These are phyloP conservation scores for Myriangium duriaei DNA, from an alignment of 2,329 filamentous ascomycete genomes.

Conservation along the genomic window DNA sequence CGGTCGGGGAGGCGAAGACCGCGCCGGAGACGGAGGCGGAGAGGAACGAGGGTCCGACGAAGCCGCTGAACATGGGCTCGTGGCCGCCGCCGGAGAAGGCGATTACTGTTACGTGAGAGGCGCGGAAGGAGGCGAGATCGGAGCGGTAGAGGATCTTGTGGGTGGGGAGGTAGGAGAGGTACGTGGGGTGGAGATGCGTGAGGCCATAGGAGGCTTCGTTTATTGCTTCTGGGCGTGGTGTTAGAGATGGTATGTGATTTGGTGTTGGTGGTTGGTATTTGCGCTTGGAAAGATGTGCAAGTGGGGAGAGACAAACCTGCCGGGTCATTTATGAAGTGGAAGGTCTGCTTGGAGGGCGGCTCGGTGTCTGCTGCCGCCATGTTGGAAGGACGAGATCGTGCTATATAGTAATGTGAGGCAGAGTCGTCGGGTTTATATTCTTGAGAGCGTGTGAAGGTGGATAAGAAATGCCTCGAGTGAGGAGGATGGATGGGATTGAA, in stretches of 20 bases:
- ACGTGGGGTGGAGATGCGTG: conserved; percentile 22
- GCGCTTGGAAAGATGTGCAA: neutral
- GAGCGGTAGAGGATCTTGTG: conserved; percentile 26
- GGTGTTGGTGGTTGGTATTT: neutral
- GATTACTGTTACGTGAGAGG: conserved; percentile 23
- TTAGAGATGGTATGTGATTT: too few species aligned
- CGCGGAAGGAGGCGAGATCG: conserved; percentile 21
- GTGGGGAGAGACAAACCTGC: conserved; percentile 6
- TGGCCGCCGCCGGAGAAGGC: conserved; percentile 27
- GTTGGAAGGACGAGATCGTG: too few species aligned
- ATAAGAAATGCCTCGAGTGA: too few species aligned
- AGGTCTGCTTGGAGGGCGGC: too few species aligned
- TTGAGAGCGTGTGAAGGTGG: too few species aligned
- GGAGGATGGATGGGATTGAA: too few species aligned
- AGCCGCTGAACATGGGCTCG: conserved; percentile 52
- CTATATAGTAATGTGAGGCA: too few species aligned
- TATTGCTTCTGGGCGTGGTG: conserved; percentile 20
- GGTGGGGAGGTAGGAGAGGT: conserved; percentile 22
- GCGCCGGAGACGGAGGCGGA: conserved; percentile 48
- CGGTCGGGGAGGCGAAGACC: conserved; percentile 52
- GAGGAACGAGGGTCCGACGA: conserved; percentile 51
- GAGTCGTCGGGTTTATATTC: too few species aligned
- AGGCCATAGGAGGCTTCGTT: conserved; percentile 25
- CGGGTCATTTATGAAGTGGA: conserved; percentile 26
- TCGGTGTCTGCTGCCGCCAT: too few species aligned